These are phyloP conservation scores for Papilionanthe hybrid DNA, from an alignment of 116 monocot genomes.

Conservation along the genomic window DNA sequence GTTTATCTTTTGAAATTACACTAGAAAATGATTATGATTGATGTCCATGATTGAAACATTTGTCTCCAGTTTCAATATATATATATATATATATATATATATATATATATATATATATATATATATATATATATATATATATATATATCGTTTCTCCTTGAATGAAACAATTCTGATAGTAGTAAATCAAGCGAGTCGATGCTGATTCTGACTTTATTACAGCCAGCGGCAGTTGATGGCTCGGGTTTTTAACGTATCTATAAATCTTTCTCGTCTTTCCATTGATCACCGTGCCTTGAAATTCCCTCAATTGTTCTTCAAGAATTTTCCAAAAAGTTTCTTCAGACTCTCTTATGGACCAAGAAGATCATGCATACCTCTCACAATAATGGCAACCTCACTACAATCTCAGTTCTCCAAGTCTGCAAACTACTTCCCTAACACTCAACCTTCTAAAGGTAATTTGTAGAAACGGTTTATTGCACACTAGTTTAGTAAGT, in stretches of 20 bases:
- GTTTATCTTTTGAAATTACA: background rate
- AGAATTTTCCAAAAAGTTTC: conserved; percentile 2
- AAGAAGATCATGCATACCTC: conserved; percentile 15
- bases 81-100: no score
- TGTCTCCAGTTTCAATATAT: background rate
- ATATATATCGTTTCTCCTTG: background rate
- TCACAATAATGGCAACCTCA: conserved; percentile 13
- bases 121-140: no score
- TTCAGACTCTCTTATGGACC: conserved; percentile 7
- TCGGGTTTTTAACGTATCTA: conserved; percentile 4
- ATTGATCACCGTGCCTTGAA: conserved; percentile 1
- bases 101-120: no score
- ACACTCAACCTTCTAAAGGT: conserved; percentile 56
- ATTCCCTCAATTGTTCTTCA: conserved; percentile 11
- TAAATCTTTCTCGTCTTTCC: conserved; percentile 8
- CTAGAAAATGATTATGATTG: no score
- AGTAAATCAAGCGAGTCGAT: background rate
- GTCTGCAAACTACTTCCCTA: conserved; percentile 23
- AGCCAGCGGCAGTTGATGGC: conserved; percentile 19
- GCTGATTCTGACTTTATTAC: background rate
- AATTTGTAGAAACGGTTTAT: background rate
- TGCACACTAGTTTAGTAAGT: background rate
- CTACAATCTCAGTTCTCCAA: conserved; percentile 17
- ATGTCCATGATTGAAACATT: background rate
- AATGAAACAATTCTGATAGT: background rate